A percentile compares a stretch with the other conserved stretches of the same genome.
Evolutionary conservation across 495 filamentous ascomycete genomes (phyloP).

Genomic region (Apiosordaria backusii): DNA sequence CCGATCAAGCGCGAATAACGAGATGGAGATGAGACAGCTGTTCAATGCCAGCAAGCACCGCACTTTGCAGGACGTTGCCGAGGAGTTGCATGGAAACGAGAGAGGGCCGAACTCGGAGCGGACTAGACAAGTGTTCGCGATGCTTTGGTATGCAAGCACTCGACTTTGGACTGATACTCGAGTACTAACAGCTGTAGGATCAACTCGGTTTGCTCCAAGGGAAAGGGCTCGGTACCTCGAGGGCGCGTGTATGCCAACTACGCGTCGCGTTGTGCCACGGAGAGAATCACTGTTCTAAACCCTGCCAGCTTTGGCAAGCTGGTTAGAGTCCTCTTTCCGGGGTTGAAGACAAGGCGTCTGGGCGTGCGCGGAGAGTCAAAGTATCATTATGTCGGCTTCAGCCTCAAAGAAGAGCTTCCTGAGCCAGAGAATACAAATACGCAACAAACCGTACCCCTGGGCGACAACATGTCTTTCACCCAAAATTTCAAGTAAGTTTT

Average conservation of each 20-base stretch:
- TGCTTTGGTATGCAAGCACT: constrained; percentile 73
- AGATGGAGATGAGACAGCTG: constrained; percentile 84
- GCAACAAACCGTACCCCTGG: constrained; percentile 37
- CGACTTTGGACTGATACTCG: constrained; percentile 10
- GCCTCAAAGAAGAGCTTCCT: constrained; percentile 61
- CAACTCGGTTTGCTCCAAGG: constrained; percentile 72
- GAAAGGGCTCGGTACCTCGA: constrained; percentile 79
- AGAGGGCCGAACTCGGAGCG: constrained; percentile 79
- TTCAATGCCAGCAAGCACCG: constrained; percentile 72
- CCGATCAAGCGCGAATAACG: constrained; percentile 73
- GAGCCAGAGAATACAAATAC: constrained; percentile 38
- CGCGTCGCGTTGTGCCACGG: constrained; percentile 81
- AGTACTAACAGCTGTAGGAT: constrained; percentile 56
- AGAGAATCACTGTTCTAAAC: constrained; percentile 88
- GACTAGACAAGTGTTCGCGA: constrained; percentile 93
- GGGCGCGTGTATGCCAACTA: constrained; percentile 93
- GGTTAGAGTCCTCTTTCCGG: constrained; percentile 91
- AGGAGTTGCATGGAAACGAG: constrained; percentile 62
- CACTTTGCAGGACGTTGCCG: constrained; percentile 75
- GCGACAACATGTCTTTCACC: constrained; percentile 34
- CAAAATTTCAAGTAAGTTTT: constrained; percentile 43
- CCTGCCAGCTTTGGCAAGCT: constrained; percentile 97
- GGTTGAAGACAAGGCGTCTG: constrained; percentile 83
- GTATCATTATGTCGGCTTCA: constrained; percentile 94
- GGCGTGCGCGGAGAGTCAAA: constrained; percentile 96